Conservation (phyloP, 2,329 filamentous ascomycete genomes). For the Chaetomium strumarium region DNA sequence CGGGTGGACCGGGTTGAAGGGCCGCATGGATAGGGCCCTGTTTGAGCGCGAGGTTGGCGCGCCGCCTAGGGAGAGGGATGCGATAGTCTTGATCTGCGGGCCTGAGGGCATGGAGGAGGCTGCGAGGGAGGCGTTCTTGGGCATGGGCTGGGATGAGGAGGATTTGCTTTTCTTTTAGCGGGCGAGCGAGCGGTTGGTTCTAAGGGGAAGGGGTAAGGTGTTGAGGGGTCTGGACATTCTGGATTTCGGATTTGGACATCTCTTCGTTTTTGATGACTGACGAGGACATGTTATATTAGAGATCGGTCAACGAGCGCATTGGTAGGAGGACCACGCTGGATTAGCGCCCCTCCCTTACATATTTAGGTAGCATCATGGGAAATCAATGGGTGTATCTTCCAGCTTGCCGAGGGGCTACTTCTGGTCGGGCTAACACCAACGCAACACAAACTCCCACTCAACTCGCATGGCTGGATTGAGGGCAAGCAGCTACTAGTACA, state of each 20-base stretch:
- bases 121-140: constrained; percentile 45
- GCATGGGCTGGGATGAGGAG: constrained; percentile 64
- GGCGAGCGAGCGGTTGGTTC: too few relatives aligned
- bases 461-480: too few relatives aligned
- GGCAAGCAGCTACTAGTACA: too few relatives aligned
- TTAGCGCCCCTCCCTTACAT: too few relatives aligned
- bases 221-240: neutral
- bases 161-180: constrained; percentile 70
- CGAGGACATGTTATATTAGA: neutral
- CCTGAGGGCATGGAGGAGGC: constrained; percentile 68
- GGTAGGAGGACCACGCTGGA: too few relatives aligned
- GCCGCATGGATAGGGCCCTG: constrained; percentile 59
- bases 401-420: neutral
- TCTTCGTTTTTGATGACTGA: neutral
- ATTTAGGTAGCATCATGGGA: neutral
- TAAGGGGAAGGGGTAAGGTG: constrained; percentile 14
- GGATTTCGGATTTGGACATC: neutral
- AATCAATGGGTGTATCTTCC: neutral
- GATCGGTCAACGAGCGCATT: neutral
- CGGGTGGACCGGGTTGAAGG: constrained; percentile 62
- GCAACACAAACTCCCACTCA: too few relatives aligned
- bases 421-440: too few relatives aligned
- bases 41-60: constrained; percentile 53
- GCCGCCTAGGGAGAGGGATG: constrained; percentile 37
- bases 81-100: constrained; percentile 73